Conservation (phyloP, 768 basidiomycete genomes). For the Pisolithus microcarpus region DNA sequence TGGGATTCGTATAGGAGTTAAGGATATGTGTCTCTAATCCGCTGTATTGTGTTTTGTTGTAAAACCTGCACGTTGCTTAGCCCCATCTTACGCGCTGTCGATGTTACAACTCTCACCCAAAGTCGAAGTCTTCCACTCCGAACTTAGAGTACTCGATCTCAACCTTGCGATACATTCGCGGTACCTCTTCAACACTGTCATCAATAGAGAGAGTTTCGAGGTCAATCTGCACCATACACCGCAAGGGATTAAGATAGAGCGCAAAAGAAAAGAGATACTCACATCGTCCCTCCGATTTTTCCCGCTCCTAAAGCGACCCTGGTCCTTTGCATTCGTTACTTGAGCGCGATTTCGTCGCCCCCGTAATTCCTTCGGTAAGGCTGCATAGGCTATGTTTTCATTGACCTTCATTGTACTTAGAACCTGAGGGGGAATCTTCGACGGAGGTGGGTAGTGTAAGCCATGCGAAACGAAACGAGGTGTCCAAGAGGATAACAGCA, state of each 20-base stretch:
- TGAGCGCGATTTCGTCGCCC: slow-evolving; percentile 73
- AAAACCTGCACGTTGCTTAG: slow-evolving; percentile 51
- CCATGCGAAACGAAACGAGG: slow-evolving; percentile 47
- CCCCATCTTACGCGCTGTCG: not conserved
- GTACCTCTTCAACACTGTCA: slow-evolving; percentile 53
- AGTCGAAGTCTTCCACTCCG: slow-evolving; percentile 98
- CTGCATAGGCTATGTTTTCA: slow-evolving; percentile 86
- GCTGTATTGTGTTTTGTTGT: slow-evolving; percentile 84
- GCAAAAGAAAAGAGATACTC: slow-evolving; percentile 12
- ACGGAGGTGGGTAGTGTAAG: slow-evolving; percentile 54
- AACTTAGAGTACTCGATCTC: slow-evolving; percentile 99
- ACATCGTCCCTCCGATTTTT: slow-evolving; percentile 47
- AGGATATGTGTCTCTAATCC: slow-evolving; percentile 96
- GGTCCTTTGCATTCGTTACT: slow-evolving; percentile 43
- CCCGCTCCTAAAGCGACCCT: slow-evolving; percentile 83
- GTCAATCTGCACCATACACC: slow-evolving; percentile 34
- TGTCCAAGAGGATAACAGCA: slow-evolving; percentile 63
- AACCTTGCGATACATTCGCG: slow-evolving; percentile 80
- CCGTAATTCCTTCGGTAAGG: slow-evolving; percentile 77
- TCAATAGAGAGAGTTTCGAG: slow-evolving; percentile 48
- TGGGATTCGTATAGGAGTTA: slow-evolving; percentile 92
- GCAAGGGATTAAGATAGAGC: not conserved
- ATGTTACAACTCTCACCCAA: slow-evolving; percentile 51
- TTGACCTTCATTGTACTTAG: slow-evolving; percentile 74
- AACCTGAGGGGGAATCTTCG: slow-evolving; percentile 75